Conservation (phyloP, 2,329 filamentous ascomycete species). For the Microdochium paspali region DNA sequence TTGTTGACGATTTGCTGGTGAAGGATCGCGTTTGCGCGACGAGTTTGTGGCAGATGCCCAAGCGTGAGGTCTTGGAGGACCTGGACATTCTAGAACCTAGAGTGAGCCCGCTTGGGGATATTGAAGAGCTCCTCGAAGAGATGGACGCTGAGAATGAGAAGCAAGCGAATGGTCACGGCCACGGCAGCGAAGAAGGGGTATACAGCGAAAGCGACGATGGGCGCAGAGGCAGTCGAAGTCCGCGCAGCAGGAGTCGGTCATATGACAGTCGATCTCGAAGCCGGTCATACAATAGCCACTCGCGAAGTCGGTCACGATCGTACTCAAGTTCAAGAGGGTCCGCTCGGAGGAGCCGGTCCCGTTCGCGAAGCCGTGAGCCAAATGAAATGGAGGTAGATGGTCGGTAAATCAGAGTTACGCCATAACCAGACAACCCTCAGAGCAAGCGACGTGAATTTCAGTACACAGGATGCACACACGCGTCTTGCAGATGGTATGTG, state of each 20-base stretch:
- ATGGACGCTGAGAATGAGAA: constrained; percentile 36
- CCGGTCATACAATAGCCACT: neutral
- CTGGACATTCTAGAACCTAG: constrained; percentile 78
- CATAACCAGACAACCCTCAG: neutral
- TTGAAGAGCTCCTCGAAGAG: constrained; percentile 61
- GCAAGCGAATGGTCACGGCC: constrained; percentile 11
- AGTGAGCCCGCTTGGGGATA: constrained; percentile 71
- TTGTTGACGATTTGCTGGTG: constrained; percentile 82
- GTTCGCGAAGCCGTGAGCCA: constrained; percentile 13
- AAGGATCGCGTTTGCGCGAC: constrained; percentile 90
- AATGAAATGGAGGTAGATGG: constrained; percentile 29
- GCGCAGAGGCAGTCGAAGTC: constrained; percentile 7
- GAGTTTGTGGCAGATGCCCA: constrained; percentile 84
- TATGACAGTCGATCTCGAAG: neutral
- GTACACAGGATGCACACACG: too few relatives aligned
- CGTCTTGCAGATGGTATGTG: too few relatives aligned
- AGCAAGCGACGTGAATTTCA: too few relatives aligned
- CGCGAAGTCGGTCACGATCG: neutral
- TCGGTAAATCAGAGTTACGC: neutral
- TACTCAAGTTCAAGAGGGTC: constrained; percentile 5
- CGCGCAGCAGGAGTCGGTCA: neutral
- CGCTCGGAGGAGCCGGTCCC: constrained; percentile 12
- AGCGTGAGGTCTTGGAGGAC: constrained; percentile 76
- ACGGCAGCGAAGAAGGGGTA: constrained; percentile 7
- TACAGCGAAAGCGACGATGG: constrained; percentile 8